Conservation (phyloP, 176 grass and related monocot species). For the Musa acuminata region DNA sequence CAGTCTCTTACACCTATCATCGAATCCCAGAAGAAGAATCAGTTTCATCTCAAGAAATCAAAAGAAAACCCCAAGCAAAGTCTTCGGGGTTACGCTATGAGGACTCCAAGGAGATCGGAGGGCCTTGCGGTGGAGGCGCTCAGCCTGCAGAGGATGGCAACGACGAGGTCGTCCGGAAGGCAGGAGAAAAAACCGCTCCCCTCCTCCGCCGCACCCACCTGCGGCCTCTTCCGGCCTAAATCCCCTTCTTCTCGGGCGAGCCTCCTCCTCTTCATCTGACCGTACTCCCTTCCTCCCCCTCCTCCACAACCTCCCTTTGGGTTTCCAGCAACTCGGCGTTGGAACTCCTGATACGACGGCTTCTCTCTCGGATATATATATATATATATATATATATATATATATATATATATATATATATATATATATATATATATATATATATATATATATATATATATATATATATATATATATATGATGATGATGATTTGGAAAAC, state of each 20-base stretch:
- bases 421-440: no score
- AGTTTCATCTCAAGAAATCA: background rate
- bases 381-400: no score
- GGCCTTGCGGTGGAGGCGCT: no score
- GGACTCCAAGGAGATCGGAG: no score
- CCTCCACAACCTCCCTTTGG: background rate
- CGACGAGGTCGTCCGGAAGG: no score
- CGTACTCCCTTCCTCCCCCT: slow-evolving; percentile 6
- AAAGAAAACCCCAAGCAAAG: background rate
- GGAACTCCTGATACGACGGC: background rate
- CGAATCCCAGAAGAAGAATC: background rate
- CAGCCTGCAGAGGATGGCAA: no score
- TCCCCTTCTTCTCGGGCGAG: slow-evolving; percentile 5
- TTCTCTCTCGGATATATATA: no score
- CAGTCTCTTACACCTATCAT: slow-evolving; percentile 47
- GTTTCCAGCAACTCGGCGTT: background rate
- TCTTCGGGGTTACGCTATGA: slow-evolving; percentile 20
- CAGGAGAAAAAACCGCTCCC: slow-evolving; percentile 30
- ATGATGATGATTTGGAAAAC: no score
- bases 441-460: no score
- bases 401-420: no score
- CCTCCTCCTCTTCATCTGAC: background rate
- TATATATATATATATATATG: no score
- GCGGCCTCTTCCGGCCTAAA: background rate
- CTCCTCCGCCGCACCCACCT: background rate